Evolutionary conservation across 495 filamentous ascomycete genomes (phyloP).

Genomic region (Cercophora newfieldiana): DNA sequence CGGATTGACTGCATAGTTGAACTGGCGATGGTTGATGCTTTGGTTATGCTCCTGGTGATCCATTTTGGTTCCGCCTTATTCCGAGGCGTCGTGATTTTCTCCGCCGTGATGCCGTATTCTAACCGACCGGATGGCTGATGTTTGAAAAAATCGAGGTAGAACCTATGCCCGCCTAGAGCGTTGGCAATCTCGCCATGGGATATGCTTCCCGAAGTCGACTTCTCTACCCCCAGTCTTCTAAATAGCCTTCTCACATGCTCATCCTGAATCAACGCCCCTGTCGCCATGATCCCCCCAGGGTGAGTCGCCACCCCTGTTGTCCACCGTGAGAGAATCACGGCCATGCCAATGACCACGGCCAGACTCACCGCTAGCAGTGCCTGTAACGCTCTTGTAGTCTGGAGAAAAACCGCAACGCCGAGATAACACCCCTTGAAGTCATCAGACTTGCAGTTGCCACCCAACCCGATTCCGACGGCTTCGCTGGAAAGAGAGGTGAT

Average conservation of each 20-base stretch:
- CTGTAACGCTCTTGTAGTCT: not conserved
- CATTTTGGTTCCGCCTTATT: too few relatives aligned
- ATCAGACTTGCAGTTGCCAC: not conserved
- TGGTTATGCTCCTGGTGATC: too few relatives aligned
- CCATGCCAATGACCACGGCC: not conserved
- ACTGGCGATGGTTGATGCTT: too few relatives aligned
- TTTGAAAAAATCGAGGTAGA: too few relatives aligned
- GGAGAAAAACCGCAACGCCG: conserved; percentile 1
- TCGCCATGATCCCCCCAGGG: not conserved
- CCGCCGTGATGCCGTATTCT: not conserved
- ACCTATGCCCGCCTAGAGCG: not conserved
- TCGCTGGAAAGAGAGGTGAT: not conserved
- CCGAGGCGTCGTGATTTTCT: too few relatives aligned
- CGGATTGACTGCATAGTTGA: too few relatives aligned
- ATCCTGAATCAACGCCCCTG: not conserved
- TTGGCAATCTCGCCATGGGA: not conserved
- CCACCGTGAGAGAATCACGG: not conserved
- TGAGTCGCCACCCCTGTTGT: not conserved
- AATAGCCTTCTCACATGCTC: too few relatives aligned
- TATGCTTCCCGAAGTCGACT: not conserved
- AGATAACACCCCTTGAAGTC: conserved; percentile 8
- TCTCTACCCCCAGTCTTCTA: not conserved
- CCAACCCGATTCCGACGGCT: conserved; percentile 1
- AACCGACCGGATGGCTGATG: too few relatives aligned
- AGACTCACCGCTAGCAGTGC: not conserved